phyloP scores from a whole-genome alignment of 2,329 filamentous ascomycete genomes.

The Trichoderma semiorbis region DNA sequence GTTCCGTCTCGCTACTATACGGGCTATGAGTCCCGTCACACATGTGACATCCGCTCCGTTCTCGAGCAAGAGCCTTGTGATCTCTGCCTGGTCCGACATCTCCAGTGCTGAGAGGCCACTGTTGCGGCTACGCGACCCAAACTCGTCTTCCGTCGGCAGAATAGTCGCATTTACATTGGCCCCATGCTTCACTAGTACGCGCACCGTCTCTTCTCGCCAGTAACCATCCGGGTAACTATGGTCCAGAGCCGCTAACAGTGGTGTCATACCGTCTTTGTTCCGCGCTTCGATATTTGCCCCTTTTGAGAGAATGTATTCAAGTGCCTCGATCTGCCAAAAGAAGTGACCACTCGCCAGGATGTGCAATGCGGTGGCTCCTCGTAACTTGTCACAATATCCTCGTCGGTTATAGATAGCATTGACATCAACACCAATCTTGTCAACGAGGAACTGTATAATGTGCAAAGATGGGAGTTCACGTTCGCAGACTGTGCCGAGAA shows the following conservation, averaged over 20 bases:
- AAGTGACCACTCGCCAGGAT: background rate
- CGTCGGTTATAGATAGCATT: background rate
- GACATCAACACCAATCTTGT: background rate
- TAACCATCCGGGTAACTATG: background rate
- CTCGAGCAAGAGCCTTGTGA: background rate
- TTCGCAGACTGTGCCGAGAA: background rate
- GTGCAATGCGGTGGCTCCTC: background rate
- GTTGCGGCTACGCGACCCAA: background rate
- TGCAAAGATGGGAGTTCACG: background rate
- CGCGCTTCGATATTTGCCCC: background rate
- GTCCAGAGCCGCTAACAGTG: background rate
- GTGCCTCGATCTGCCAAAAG: background rate
- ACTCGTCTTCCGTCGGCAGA: background rate
- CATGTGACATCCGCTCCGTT: background rate
- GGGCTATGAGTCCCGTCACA: background rate
- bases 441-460: background rate
- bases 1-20: background rate
- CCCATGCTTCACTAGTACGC: background rate
- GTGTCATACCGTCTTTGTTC: background rate
- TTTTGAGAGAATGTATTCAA: background rate
- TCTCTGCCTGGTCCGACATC: background rate
- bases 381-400: background rate
- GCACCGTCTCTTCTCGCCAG: background rate
- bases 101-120: background rate
- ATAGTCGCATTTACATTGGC: background rate